phyloP scores from a whole-genome alignment of 2,329 filamentous ascomycete species.

The Mollisia scopiformis region DNA sequence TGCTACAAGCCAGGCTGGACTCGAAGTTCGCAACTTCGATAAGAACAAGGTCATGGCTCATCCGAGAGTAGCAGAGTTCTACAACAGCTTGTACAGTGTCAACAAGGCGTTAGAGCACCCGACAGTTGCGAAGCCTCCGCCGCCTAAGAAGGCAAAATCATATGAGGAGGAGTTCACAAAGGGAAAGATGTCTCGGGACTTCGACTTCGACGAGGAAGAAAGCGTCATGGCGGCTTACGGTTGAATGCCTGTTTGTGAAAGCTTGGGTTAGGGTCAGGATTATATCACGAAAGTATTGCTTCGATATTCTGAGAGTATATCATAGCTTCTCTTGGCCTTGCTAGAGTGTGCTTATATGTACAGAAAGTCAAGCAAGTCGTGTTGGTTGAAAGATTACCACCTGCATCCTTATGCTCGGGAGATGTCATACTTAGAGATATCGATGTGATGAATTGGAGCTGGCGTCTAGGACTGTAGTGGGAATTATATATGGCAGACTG shows the following conservation, averaged over 20 bases:
- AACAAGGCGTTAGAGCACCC: slow-evolving; percentile 50
- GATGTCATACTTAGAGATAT: background rate
- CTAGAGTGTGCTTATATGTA: background rate
- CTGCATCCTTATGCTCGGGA: slow-evolving; percentile 7
- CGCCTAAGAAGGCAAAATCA: slow-evolving; percentile 19
- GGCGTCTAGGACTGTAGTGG: background rate
- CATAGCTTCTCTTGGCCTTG: slow-evolving; percentile 5
- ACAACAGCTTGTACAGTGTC: slow-evolving; percentile 77
- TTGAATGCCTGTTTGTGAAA: slow-evolving; percentile 29
- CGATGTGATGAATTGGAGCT: background rate
- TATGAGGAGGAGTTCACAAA: slow-evolving; percentile 27
- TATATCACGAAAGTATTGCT: background rate
- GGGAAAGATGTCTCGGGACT: slow-evolving; percentile 9
- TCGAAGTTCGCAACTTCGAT: slow-evolving; percentile 89
- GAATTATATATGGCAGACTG: background rate
- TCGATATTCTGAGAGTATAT: slow-evolving; percentile 6
- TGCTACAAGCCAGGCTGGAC: slow-evolving; percentile 82
- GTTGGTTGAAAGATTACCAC: background rate
- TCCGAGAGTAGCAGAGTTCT: slow-evolving; percentile 82
- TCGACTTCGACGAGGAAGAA: slow-evolving; percentile 50
- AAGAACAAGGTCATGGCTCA: slow-evolving; percentile 94
- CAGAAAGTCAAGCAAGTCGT: background rate
- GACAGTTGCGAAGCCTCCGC: slow-evolving; percentile 27
- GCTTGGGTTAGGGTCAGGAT: background rate
- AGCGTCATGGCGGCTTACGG: slow-evolving; percentile 50